A percentile compares a stretch with the other conserved stretches of the same genome.
These are phyloP conservation scores for Cystofilobasidium capitatum DNA, from an alignment of 768 basidiomycete genomes.

Conservation along the genomic window DNA sequence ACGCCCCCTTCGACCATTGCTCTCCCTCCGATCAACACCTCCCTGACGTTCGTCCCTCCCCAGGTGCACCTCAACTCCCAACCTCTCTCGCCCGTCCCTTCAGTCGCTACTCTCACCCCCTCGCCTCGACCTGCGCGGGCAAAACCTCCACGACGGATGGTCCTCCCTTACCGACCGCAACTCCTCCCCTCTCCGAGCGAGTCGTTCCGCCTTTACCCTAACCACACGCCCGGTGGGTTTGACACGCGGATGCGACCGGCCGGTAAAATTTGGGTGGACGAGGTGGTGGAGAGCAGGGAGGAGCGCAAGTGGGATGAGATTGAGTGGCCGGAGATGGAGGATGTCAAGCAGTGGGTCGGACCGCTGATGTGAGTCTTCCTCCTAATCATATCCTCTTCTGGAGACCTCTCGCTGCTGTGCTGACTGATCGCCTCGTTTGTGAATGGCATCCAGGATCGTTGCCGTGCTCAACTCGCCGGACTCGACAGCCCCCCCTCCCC, in stretches of 20 bases:
- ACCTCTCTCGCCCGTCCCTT: background rate
- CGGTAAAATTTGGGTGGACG: background rate
- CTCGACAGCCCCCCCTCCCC: background rate
- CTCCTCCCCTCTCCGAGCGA: background rate
- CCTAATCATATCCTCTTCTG: background rate
- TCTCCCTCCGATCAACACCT: background rate
- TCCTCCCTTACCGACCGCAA: constrained; percentile 5
- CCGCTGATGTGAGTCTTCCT: constrained; percentile 22
- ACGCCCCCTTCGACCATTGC: too few relatives aligned
- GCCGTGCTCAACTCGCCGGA: constrained; percentile 14
- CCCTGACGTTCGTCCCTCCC: background rate
- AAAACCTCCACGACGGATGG: background rate
- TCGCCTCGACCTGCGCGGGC: background rate
- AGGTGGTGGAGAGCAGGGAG: background rate
- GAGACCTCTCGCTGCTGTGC: background rate
- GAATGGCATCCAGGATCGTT: constrained; percentile 2
- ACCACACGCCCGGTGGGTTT: constrained; percentile 19
- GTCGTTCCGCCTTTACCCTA: background rate
- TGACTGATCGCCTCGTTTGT: background rate
- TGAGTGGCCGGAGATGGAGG: constrained; percentile 20
- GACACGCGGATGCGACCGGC: constrained; percentile 5
- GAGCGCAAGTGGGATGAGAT: background rate
- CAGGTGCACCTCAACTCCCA: background rate
- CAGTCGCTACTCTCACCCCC: background rate
- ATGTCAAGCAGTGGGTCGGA: constrained; percentile 12